phyloP scores from a whole-genome alignment of 2,329 filamentous ascomycete species.

The Rhexocercosporidium sp. region DNA sequence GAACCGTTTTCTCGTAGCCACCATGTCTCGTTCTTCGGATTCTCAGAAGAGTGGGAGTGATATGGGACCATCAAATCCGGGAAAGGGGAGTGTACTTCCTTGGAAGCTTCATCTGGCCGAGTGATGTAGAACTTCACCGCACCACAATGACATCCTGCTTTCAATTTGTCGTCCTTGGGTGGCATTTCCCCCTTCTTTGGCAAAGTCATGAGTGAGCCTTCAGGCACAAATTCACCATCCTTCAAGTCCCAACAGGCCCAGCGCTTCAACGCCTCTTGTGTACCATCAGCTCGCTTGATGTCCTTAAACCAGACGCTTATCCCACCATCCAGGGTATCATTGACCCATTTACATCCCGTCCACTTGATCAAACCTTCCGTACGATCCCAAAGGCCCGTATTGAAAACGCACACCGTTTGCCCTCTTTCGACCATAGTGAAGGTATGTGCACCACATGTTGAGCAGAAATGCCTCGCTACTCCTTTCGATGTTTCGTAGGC shows the following conservation, averaged over 20 bases:
- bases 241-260: constrained; percentile 20
- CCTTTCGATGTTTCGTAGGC: constrained; percentile 50
- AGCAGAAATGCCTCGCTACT: constrained; percentile 54
- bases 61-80: constrained; percentile 59
- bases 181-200: constrained; percentile 6
- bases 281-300: constrained; percentile 25
- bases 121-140: constrained; percentile 62
- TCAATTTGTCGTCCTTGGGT: constrained; percentile 39
- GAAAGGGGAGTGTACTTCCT: constrained; percentile 52
- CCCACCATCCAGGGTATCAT: constrained; percentile 59
- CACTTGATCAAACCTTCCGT: constrained; percentile 38
- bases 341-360: constrained; percentile 37
- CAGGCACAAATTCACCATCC: constrained; percentile 22
- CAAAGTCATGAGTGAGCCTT: constrained; percentile 15
- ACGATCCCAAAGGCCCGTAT: constrained; percentile 43
- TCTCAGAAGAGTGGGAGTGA: constrained; percentile 45
- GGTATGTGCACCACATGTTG: constrained; percentile 53
- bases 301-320: constrained; percentile 49
- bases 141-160: constrained; percentile 59
- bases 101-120: constrained; percentile 55
- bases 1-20: constrained; percentile 39
- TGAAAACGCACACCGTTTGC: constrained; percentile 39
- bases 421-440: constrained; percentile 37
- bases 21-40: constrained; percentile 44
- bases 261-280: constrained; percentile 20